Evolutionary conservation across 116 monocot species (phyloP), one percentile per base, ranked within the genome.

Genomic region (Dioscorea cayenensis): DNA sequence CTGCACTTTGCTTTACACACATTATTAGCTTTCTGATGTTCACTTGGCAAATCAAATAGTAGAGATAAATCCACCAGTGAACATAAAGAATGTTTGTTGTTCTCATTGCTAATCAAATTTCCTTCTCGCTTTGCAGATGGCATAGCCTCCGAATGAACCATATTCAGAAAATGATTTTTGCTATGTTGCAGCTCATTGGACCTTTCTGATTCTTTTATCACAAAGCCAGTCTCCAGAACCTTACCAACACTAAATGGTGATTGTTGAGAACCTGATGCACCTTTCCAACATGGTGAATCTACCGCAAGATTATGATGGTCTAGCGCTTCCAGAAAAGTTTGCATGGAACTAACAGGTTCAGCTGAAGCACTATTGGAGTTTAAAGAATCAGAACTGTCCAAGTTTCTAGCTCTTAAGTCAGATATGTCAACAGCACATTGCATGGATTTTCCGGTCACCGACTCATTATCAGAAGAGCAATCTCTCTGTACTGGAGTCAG

Each of bases 231-330:
- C 14, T 25, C 64, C 28, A 11, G 21, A 1, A 8, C 25, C 27
- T 27, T 25, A 64, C 64, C 23, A 64, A 64, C 28, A 28, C 23
- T 29, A 64, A 64, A 64, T 55, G 64, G 64, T 29, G 64, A 64
- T 28, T 64, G 6, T 25, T 64, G 64, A 64, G 64, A 64, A 21
- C 22, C 25, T 29, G 23, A 29, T 25, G 64, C 61, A 21, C 61
- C 61, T 61, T 61, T 61, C 61, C 61, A 61, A 61, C 61, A 61
- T n/a, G 64, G 64, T 25, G 64, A 64, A 64, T 21, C 64, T 22
- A 64, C 23, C 0, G 64, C 25, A 28, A 64, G 29, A 27, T 64
- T 23, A 64, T 9, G 23, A 1, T 64, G 64, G 14, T 64, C 64
- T 9, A 29, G 9, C 6, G 14, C 3, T 29, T 64, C 25, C 29